Conservation (phyloP, 108 stramenopile species). For the Skeletonema grethae region DNA sequence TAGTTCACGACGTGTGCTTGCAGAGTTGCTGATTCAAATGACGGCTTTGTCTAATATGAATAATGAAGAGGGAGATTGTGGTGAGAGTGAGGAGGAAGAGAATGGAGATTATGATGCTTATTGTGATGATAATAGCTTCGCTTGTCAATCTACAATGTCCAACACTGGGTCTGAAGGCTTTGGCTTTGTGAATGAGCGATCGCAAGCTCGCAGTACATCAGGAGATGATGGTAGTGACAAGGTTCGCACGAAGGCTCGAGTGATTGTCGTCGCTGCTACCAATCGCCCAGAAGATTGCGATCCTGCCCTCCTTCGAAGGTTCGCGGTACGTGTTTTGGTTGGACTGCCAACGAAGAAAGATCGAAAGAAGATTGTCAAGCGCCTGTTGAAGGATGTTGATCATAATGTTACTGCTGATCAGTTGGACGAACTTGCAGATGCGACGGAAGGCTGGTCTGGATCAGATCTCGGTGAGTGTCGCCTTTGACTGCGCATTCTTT, state of each 20-base stretch:
- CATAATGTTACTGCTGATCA: conserved; percentile 54
- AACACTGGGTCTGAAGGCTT: not conserved
- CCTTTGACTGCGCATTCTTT: not conserved
- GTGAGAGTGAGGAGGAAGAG: conserved; percentile 12
- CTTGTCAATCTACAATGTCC: conserved; percentile 10
- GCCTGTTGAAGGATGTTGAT: conserved; percentile 55
- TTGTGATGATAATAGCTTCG: conserved; percentile 27
- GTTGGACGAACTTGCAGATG: conserved; percentile 48
- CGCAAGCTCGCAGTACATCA: conserved; percentile 3
- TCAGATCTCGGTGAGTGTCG: conserved; percentile 1
- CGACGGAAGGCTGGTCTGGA: conserved; percentile 86
- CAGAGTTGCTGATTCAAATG: conserved; percentile 85
- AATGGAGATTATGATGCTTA: conserved; percentile 26
- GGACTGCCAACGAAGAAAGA: conserved; percentile 62
- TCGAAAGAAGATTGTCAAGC: conserved; percentile 66
- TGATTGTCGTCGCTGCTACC: conserved; percentile 86
- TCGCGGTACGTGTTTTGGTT: conserved; percentile 74
- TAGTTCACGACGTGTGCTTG: conserved; percentile 74
- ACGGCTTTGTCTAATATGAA: conserved; percentile 39
- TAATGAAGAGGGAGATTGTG: conserved; percentile 12
- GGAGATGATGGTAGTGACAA: not conserved
- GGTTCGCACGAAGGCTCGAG: conserved; percentile 37
- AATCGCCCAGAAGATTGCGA: conserved; percentile 88
- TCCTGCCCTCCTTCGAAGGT: conserved; percentile 81
- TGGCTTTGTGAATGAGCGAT: not conserved